Evolutionary conservation across 495 filamentous ascomycete species (phyloP).

Genomic region (Chaetomidium leptoderma): DNA sequence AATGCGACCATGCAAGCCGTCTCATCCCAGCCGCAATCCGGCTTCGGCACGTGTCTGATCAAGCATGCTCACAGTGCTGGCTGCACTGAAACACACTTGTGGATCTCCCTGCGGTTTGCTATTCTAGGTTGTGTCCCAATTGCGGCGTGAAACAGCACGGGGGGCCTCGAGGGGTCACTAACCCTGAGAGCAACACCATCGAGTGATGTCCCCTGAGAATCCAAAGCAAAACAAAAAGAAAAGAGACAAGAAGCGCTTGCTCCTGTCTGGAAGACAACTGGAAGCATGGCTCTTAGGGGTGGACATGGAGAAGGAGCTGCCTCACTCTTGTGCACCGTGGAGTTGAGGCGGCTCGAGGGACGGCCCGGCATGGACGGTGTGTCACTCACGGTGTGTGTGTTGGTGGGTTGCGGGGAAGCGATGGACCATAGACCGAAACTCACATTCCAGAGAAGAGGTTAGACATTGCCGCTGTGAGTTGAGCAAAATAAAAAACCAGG

Average conservation of each 20-base stretch:
- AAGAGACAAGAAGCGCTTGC: not conserved
- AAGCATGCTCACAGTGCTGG: not conserved
- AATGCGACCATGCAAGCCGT: not conserved
- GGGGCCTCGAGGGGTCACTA: not conserved
- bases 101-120: too few relatives aligned
- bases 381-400: not conserved
- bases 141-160: not conserved
- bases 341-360: not conserved
- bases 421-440: conserved; percentile 37
- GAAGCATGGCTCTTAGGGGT: not conserved
- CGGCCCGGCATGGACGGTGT: not conserved
- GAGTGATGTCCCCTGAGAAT: not conserved
- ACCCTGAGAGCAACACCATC: not conserved
- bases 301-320: conserved; percentile 10
- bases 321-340: conserved; percentile 14
- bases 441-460: conserved; percentile 79
- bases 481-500: not conserved
- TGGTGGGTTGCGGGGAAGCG: conserved; percentile 16
- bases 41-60: not conserved
- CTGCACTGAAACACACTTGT: conserved; percentile 6
- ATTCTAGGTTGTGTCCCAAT: not conserved
- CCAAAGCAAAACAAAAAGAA: not conserved
- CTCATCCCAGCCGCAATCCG: not conserved
- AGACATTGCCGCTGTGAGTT: conserved; percentile 52
- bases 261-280: not conserved